Conservation (phyloP, 2,329 filamentous ascomycete species). For the Metarhizium rileyi region DNA sequence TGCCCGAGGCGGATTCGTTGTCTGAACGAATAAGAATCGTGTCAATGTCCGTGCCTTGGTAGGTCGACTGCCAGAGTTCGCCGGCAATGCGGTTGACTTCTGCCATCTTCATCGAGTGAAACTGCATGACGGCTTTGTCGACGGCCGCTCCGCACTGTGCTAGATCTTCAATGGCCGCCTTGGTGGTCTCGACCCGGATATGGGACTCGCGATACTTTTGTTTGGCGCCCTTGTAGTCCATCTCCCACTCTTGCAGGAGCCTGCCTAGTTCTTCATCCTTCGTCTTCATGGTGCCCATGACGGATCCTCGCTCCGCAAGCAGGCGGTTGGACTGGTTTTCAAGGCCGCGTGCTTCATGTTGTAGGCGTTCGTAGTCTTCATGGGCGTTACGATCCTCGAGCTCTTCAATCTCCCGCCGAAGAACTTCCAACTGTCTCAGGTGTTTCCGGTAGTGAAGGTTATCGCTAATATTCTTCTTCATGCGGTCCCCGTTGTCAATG, state of each 20-base stretch:
- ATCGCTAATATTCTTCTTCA: slow-evolving; percentile 77
- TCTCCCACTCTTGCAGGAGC: slow-evolving; percentile 69
- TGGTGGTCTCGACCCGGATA: slow-evolving; percentile 84
- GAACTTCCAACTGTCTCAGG: slow-evolving; percentile 53
- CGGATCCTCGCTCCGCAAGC: slow-evolving; percentile 60
- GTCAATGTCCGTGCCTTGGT: slow-evolving; percentile 95
- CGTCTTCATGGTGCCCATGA: slow-evolving; percentile 70
- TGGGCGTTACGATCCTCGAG: slow-evolving; percentile 73
- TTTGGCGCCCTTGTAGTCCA: slow-evolving; percentile 77
- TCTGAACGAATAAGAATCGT: slow-evolving; percentile 93
- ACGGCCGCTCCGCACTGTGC: slow-evolving; percentile 73
- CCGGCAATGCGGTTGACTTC: slow-evolving; percentile 93
- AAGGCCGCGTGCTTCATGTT: slow-evolving; percentile 56
- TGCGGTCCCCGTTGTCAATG: slow-evolving; percentile 68
- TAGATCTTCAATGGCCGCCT: slow-evolving; percentile 85
- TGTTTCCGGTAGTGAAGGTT: slow-evolving; percentile 81
- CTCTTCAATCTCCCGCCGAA: slow-evolving; percentile 61
- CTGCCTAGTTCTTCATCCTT: slow-evolving; percentile 73
- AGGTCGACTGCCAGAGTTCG: slow-evolving; percentile 95
- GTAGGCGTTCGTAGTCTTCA: slow-evolving; percentile 69
- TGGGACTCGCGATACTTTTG: slow-evolving; percentile 76
- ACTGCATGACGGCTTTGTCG: slow-evolving; percentile 96
- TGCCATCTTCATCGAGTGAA: slow-evolving; percentile 93
- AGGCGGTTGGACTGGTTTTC: slow-evolving; percentile 60
- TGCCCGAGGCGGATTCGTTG: slow-evolving; percentile 62